Evolutionary conservation across 1,139 yeast species (phyloP), one percentile per base, ranked within the genome.

Genomic region (Casaregolazyma lundiana): DNA sequence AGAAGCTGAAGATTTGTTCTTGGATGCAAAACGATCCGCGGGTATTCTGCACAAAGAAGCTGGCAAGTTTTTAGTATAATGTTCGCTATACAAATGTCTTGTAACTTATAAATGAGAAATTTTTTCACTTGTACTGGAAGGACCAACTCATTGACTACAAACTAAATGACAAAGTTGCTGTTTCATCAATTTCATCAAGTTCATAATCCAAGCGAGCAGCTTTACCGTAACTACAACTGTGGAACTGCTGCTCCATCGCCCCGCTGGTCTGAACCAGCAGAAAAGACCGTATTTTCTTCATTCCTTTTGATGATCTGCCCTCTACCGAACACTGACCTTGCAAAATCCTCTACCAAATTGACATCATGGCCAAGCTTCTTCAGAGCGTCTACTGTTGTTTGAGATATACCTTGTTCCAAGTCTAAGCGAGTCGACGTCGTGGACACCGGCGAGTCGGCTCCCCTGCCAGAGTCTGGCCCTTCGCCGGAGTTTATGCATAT

Each of bases 11-110:
- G 63, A 75, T 41, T 74, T 92, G 61, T 92, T 94, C 65, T 74
- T 94, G 63, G 98, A 92, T 66, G 90, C 95, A 35, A 80, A 80
- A 61, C 80, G 97, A 64, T 85, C 96, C 49, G 84, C 94, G 29
- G 76, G 76, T 58, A 80, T 92, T 44, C 77, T 90, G 57, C 87
- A 85, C 64, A 45, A 56, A 43, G 51, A 49, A 35, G 50, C 46
- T 38, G 50, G 50, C 29, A 56, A 60, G 47, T 66, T 62, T 50
- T 45, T 65, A 48, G 54, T 52, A 16, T 60, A 55, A 51, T 38
- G 32, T 2, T 11, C 15, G 32, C 32, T 9, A 11, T 26, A 26
- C n/a, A 24, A 6, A 6, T 24, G 32, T 15, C 32, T 5, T 26
- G 32, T 26, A 26, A 26, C 15, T 13, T 24, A 11, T 26, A 26